Percentiles rank a stretch among this genome's conserved stretches.
phyloP scores from a whole-genome alignment of 1,139 yeast genomes.

The Saccharomycopsis phalli region DNA sequence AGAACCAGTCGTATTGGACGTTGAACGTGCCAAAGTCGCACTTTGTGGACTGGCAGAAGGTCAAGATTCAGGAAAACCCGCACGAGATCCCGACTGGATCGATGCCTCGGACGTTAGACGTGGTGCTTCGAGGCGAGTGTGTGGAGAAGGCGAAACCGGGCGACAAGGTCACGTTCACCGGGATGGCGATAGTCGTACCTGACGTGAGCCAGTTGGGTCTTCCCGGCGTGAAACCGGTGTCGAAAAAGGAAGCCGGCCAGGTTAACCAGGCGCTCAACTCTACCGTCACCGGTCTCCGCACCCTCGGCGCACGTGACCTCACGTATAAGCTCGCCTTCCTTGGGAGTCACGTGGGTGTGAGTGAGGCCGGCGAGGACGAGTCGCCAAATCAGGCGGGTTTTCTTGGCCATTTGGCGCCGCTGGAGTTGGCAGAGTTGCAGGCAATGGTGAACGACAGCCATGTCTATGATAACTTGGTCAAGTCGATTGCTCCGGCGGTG shows the following conservation, averaged over 20 bases:
- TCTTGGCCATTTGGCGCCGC: constrained; percentile 67
- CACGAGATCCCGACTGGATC: constrained; percentile 97
- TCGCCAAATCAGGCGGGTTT: constrained; percentile 36
- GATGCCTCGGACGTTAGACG: constrained; percentile 96
- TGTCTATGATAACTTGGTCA: constrained; percentile 75
- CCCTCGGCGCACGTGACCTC: constrained; percentile 88
- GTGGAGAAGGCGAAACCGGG: constrained; percentile 98
- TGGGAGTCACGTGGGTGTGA: constrained; percentile 75
- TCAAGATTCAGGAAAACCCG: constrained; percentile 90
- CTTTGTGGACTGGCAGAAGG: constrained; percentile 95
- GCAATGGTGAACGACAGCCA: constrained; percentile 89
- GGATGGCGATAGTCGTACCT: constrained; percentile 92
- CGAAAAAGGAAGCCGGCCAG: constrained; percentile 61
- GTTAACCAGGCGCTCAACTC: constrained; percentile 54
- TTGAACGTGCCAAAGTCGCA: constrained; percentile 75
- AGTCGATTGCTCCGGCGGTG: constrained; percentile 93
- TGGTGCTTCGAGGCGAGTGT: constrained; percentile 84
- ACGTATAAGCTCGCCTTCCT: constrained; percentile 87
- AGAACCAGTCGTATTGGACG: constrained; percentile 81
- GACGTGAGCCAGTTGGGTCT: constrained; percentile 93
- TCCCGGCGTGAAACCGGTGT: constrained; percentile 89
- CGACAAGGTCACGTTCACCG: constrained; percentile 90
- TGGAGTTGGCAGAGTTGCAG: constrained; percentile 78
- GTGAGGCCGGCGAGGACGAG: constrained; percentile 33
- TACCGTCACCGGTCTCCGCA: constrained; percentile 78